These are phyloP conservation scores for Malus sylvestris DNA, from an alignment of 306 rosid genomes.

Conservation along the genomic window DNA sequence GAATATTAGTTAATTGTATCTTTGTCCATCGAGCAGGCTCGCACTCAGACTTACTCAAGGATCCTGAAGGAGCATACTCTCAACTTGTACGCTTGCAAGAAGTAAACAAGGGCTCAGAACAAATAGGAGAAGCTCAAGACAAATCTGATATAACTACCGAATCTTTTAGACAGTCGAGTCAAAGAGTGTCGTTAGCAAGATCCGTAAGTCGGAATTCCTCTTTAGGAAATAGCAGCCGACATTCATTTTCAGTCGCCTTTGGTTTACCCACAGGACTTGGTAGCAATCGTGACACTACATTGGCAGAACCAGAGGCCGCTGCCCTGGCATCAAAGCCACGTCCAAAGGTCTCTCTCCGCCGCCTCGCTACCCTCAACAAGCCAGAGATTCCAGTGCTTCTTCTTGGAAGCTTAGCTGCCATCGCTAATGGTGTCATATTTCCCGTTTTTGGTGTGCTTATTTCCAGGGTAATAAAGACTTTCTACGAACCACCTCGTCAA, in stretches of 20 bases:
- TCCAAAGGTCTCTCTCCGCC: slow-evolving; percentile 47
- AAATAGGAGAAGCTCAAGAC: slow-evolving; percentile 24
- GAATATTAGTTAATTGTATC: background rate
- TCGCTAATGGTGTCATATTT: slow-evolving; percentile 44
- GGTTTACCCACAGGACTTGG: slow-evolving; percentile 61
- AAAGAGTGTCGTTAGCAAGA: slow-evolving; percentile 41
- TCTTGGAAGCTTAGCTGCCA: slow-evolving; percentile 53
- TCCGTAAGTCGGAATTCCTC: slow-evolving; percentile 72
- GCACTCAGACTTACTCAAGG: slow-evolving; percentile 49
- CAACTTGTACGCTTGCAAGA: slow-evolving; percentile 78
- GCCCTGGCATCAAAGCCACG: slow-evolving; percentile 12
- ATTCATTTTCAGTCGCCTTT: slow-evolving; percentile 60
- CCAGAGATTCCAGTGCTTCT: slow-evolving; percentile 77
- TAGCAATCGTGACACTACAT: slow-evolving; percentile 29
- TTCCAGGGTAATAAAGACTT: slow-evolving; percentile 58
- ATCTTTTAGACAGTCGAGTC: slow-evolving; percentile 56
- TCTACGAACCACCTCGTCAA: slow-evolving; percentile 50
- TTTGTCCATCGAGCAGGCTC: slow-evolving; percentile 47
- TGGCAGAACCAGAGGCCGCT: slow-evolving; percentile 9
- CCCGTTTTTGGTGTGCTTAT: slow-evolving; percentile 61
- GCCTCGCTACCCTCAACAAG: slow-evolving; percentile 80
- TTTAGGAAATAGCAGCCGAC: slow-evolving; percentile 56
- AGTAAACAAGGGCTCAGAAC: slow-evolving; percentile 39
- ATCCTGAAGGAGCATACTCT: slow-evolving; percentile 76
- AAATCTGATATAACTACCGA: slow-evolving; percentile 36